Evolutionary conservation across 108 stramenopile genomes (phyloP).

Genomic region (Discostella stelligeroides): DNA sequence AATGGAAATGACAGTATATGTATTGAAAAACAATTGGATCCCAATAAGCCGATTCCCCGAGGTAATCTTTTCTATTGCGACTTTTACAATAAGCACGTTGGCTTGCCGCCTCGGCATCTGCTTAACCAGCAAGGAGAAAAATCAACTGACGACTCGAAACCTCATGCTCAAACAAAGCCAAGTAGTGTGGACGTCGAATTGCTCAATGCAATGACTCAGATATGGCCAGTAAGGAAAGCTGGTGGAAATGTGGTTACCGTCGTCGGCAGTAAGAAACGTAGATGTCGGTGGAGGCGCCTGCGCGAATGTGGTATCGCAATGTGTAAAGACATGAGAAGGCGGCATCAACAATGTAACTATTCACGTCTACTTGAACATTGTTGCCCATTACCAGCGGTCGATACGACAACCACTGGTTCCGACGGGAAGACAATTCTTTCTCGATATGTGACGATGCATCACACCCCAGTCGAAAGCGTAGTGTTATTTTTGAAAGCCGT

Average conservation of each 20-base stretch:
- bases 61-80: constrained; percentile 51
- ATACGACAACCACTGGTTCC: neutral
- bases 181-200: constrained; percentile 35
- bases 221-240: constrained; percentile 22
- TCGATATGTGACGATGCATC: constrained; percentile 41
- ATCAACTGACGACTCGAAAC: constrained; percentile 3
- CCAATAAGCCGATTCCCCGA: constrained; percentile 50
- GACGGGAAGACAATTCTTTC: constrained; percentile 24
- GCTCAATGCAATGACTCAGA: constrained; percentile 40
- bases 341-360: constrained; percentile 66
- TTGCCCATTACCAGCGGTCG: constrained; percentile 59
- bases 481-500: constrained; percentile 58
- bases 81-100: constrained; percentile 42
- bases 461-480: constrained; percentile 54
- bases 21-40: constrained; percentile 37
- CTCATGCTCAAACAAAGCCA: constrained; percentile 8
- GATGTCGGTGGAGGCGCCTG: constrained; percentile 55
- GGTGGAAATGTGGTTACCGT: neutral
- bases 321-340: constrained; percentile 54
- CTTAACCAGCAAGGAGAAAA: constrained; percentile 24
- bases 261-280: constrained; percentile 27
- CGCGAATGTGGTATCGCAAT: constrained; percentile 52
- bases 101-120: constrained; percentile 44
- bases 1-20: no score
- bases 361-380: constrained; percentile 59